Evolutionary conservation across 2,329 filamentous ascomycete species (phyloP).

Genomic region (Trichoderma brevicompactum): DNA sequence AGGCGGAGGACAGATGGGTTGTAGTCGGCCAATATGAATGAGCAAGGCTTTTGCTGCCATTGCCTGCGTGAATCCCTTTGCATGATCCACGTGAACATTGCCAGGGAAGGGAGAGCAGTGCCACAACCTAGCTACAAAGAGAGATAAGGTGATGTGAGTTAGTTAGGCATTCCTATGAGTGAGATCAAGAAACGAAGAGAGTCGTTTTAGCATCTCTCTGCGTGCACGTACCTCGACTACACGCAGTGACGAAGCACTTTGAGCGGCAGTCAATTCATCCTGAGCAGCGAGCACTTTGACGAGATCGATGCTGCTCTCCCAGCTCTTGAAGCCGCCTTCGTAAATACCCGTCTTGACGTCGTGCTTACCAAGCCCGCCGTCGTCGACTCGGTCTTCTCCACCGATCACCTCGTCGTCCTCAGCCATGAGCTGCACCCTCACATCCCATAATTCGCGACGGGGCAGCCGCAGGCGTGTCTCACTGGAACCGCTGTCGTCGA

Average conservation of each 20-base stretch:
- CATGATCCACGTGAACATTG: conserved; percentile 67
- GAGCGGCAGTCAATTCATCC: conserved; percentile 42
- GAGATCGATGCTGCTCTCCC: conserved; percentile 83
- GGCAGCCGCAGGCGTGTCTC: conserved; percentile 59
- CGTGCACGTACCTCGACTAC: conserved; percentile 55
- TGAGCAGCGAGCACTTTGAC: conserved; percentile 66
- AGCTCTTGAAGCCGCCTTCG: conserved; percentile 87
- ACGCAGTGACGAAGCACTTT: conserved; percentile 43
- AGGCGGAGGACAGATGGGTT: conserved; percentile 77
- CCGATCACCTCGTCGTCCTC: conserved; percentile 56
- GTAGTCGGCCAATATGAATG: conserved; percentile 76
- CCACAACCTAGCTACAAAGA: conserved; percentile 71
- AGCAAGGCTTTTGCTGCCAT: conserved; percentile 44
- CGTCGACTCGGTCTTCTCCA: conserved; percentile 41
- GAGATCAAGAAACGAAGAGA: neutral
- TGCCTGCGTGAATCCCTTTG: conserved; percentile 37
- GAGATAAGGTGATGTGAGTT: neutral
- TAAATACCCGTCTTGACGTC: conserved; percentile 83
- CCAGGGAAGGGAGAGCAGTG: conserved; percentile 72
- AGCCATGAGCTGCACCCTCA: conserved; percentile 80
- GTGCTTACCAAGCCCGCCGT: conserved; percentile 63
- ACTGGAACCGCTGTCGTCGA: conserved; percentile 52
- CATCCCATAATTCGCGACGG: conserved; percentile 79
- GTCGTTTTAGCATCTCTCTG: conserved; percentile 35
- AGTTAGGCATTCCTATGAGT: neutral